Evolutionary conservation across 345 rosid genomes (phyloP).

Genomic region (Pistacia integerrima): DNA sequence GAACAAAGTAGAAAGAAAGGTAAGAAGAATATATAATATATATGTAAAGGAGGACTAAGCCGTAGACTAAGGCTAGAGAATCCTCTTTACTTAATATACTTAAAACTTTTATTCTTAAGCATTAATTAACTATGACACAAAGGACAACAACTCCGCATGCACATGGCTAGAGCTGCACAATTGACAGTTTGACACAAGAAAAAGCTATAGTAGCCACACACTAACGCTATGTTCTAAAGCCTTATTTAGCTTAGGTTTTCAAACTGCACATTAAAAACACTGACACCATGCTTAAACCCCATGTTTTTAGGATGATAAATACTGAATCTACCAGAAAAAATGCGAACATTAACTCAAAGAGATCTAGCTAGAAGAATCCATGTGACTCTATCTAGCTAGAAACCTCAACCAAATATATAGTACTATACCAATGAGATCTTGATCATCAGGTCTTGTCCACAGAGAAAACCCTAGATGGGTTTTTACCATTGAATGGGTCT

Average conservation of each 20-base stretch:
- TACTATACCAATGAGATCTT: slow-evolving; percentile 15
- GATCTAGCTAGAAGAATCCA: slow-evolving; percentile 38
- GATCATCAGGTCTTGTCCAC: slow-evolving; percentile 15
- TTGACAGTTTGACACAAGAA: slow-evolving; percentile 19
- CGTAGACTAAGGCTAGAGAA: slow-evolving; percentile 37
- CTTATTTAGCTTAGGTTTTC: slow-evolving; percentile 27
- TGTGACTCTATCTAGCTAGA: slow-evolving; percentile 35
- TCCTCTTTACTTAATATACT: slow-evolving; percentile 37
- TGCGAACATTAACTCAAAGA: slow-evolving; percentile 14
- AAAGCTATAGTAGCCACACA: slow-evolving; percentile 23
- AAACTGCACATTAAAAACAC: slow-evolving; percentile 11
- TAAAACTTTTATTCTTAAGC: slow-evolving; percentile 34
- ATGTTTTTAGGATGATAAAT: slow-evolving; percentile 20
- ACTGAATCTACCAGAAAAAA: slow-evolving; percentile 14
- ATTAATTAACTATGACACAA: slow-evolving; percentile 36
- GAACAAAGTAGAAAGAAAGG: slow-evolving; percentile 37
- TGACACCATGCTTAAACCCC: slow-evolving; percentile 5
- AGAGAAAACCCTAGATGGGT: slow-evolving; percentile 36
- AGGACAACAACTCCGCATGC: slow-evolving; percentile 46
- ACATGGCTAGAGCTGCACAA: slow-evolving; percentile 39
- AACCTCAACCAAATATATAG: slow-evolving; percentile 25
- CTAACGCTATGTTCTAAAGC: slow-evolving; percentile 10
- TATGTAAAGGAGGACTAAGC: slow-evolving; percentile 31
- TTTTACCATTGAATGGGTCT: slow-evolving; percentile 4
- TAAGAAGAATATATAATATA: slow-evolving; percentile 18